Conservation (phyloP, 805 yeast species). For the Kazachstania psychrophila region DNA sequence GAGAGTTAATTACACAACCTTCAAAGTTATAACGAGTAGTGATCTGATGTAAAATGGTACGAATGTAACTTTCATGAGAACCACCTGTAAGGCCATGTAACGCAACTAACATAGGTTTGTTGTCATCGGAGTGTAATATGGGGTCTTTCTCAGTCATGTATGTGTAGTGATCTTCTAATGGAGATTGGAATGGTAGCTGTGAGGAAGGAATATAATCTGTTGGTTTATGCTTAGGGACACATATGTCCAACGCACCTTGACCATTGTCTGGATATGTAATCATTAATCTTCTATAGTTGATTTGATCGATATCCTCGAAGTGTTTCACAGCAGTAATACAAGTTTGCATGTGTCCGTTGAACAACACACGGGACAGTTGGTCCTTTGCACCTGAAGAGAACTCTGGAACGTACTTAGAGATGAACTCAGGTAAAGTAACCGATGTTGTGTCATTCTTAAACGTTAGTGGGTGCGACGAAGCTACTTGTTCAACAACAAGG, state of each 20-base stretch:
- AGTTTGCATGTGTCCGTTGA: conserved; percentile 66
- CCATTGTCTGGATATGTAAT: conserved; percentile 52
- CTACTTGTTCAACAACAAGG: conserved; percentile 6
- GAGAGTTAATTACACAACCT: conserved; percentile 55
- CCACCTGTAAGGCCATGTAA: conserved; percentile 82
- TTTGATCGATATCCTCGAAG: conserved; percentile 37
- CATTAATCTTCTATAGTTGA: conserved; percentile 56
- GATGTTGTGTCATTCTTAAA: conserved; percentile 1
- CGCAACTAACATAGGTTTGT: conserved; percentile 52
- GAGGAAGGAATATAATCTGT: conserved; percentile 14
- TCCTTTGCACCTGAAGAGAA: conserved; percentile 37
- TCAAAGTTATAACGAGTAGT: conserved; percentile 40
- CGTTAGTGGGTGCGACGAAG: background rate
- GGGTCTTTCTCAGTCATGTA: conserved; percentile 35
- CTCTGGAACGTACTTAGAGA: conserved; percentile 35
- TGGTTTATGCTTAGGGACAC: conserved; percentile 23
- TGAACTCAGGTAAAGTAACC: conserved; percentile 22
- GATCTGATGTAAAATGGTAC: conserved; percentile 43
- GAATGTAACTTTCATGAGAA: conserved; percentile 68
- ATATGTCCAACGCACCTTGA: conserved; percentile 61
- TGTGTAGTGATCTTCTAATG: conserved; percentile 13
- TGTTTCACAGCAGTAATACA: conserved; percentile 46
- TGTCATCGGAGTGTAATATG: conserved; percentile 24
- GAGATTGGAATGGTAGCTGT: conserved; percentile 32
- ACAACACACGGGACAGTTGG: conserved; percentile 46